Evolutionary conservation across 257 asterid genomes (phyloP), one percentile per base, ranked within the genome.

Genomic region (Verbena officinalis): DNA sequence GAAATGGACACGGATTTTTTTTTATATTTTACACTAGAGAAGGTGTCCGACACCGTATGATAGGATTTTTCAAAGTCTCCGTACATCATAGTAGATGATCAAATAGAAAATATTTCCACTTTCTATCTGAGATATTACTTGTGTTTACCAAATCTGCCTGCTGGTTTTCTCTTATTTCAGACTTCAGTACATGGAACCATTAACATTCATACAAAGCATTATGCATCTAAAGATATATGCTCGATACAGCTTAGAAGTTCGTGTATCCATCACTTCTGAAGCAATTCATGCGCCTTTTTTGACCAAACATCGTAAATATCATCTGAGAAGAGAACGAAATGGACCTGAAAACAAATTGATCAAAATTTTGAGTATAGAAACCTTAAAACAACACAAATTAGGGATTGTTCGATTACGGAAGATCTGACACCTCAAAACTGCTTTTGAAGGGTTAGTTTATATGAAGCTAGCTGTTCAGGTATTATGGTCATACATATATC

Each of bases 221-320:
- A 53, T 65, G 46, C 34, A 13, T 43, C 19, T 20, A 13, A 31
- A 45, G 7, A 5, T 27, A 17, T 36, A 4, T 7, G 23, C 43
- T 30, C 43, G 30, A 10, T 7, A 9, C 24, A 33, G 30, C 23
- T 31, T 27, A 1, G 45, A 31, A 31, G 45, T 15, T 34, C 24
- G 45, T 34, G 21, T 60, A 55, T 24, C n/a, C 44, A 56, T 84
- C 79, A 85, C 9, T 73, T 76, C 4, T 71, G 70, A 22, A 90
- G 84, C 81, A 88, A 74, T 54, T 86, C 87, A 33, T 74, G 77
- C 20, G 95, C 95, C 27, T 76, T 81, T 59, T 59, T 73, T 81
- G 84, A 61, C 99, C 99, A 94, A 21, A 64, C 91, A 77, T 86
- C 79, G 20, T 84, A 94, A 43, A 86, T 70, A 49, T 90, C 99